These are phyloP conservation scores for Selaginella moellendorffii DNA, from an alignment of 75 land plant species.

Conservation along the genomic window DNA sequence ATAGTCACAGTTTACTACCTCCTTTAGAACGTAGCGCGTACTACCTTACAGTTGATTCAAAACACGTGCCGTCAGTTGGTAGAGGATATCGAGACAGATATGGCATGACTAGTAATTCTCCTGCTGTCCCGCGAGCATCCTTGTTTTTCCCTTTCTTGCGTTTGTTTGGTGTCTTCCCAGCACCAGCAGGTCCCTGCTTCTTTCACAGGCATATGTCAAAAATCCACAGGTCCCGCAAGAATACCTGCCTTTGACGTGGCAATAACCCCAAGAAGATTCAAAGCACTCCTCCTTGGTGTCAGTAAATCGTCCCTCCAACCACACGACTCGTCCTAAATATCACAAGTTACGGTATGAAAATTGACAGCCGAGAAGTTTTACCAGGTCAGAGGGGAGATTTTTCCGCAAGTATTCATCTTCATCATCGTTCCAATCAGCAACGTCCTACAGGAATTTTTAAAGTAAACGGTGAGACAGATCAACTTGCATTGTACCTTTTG, in stretches of 20 bases:
- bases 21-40: background rate
- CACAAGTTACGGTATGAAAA: background rate
- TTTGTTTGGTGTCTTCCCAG: slow-evolving; percentile 29
- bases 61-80: slow-evolving; percentile 34
- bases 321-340: slow-evolving; percentile 52
- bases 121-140: slow-evolving; percentile 35
- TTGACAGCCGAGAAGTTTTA: slow-evolving; percentile 16
- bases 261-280: slow-evolving; percentile 69
- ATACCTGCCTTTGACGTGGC: slow-evolving; percentile 57
- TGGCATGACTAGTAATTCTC: slow-evolving; percentile 68
- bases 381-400: slow-evolving; percentile 84
- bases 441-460: slow-evolving; percentile 41
- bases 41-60: slow-evolving; percentile 22
- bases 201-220: background rate
- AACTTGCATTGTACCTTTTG: slow-evolving; percentile 69
- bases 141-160: slow-evolving; percentile 54
- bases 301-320: slow-evolving; percentile 70
- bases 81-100: slow-evolving; percentile 56
- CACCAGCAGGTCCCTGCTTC: slow-evolving; percentile 50
- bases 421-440: slow-evolving; percentile 67
- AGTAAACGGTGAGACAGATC: no score
- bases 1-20: background rate
- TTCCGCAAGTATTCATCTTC: slow-evolving; percentile 67
- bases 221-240: background rate
- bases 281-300: slow-evolving; percentile 75